Evolutionary conservation across 2,329 filamentous ascomycete genomes (phyloP).

Genomic region (Aspergillus nomiae): DNA sequence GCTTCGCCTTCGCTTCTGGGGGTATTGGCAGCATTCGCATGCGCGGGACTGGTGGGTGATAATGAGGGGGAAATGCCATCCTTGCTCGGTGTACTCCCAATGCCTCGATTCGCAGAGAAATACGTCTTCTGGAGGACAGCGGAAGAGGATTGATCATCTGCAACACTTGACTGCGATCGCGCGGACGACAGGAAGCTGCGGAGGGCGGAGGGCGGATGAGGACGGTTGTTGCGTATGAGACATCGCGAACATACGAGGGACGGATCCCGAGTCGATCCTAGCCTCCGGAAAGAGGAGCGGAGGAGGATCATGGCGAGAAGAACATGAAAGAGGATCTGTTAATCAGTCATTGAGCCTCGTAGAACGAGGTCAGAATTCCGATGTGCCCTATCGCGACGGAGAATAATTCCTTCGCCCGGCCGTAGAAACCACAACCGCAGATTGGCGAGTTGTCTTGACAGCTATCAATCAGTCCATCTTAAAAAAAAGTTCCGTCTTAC

Average conservation of each 20-base stretch:
- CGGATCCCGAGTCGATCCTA: slow-evolving; percentile 32
- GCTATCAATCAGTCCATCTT: not conserved
- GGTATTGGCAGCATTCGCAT: slow-evolving; percentile 13
- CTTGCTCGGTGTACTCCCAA: slow-evolving; percentile 21
- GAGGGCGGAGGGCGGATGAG: slow-evolving; percentile 20
- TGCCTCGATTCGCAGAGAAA: slow-evolving; percentile 39
- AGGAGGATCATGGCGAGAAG: slow-evolving; percentile 39
- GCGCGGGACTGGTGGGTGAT: slow-evolving; percentile 24
- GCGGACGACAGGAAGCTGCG: slow-evolving; percentile 37
- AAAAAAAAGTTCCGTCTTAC: not conserved
- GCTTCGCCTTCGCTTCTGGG: slow-evolving; percentile 20
- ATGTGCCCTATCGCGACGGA: slow-evolving; percentile 17
- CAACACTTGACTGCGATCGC: slow-evolving; percentile 31
- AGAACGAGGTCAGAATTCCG: slow-evolving; percentile 20
- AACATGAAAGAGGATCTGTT: slow-evolving; percentile 11
- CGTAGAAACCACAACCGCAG: slow-evolving; percentile 33
- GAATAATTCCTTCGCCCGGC: slow-evolving; percentile 29
- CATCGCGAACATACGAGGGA: slow-evolving; percentile 37
- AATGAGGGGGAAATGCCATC: slow-evolving; percentile 30
- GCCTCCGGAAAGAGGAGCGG: slow-evolving; percentile 38
- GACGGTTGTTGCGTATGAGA: slow-evolving; percentile 25
- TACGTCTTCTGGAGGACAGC: slow-evolving; percentile 39
- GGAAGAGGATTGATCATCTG: slow-evolving; percentile 29
- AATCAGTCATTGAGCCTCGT: not conserved
- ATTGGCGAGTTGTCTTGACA: not conserved